Percentiles rank a stretch among this genome's conserved stretches.
phyloP scores from a whole-genome alignment of 495 filamentous ascomycete genomes.

The Trichocladium antarcticum region DNA sequence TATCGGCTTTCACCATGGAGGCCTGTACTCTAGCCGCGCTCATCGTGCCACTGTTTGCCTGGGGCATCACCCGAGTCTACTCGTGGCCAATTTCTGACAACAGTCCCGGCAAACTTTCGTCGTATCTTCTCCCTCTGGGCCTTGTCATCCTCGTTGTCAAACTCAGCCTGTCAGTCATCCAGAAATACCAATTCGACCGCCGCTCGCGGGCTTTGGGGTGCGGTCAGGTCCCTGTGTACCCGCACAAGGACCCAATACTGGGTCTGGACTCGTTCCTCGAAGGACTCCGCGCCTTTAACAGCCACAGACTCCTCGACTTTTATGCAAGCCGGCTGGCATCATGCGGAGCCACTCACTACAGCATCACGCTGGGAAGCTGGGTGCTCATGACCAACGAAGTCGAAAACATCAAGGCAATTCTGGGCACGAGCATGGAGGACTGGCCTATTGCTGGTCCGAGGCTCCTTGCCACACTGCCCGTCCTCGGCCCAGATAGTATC shows the following conservation, averaged over 20 bases:
- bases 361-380: conserved; percentile 18
- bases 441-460: conserved; percentile 30
- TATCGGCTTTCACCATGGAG: not conserved
- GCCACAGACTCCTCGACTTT: conserved; percentile 19
- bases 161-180: conserved; percentile 2
- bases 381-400: conserved; percentile 52
- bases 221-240: conserved; percentile 18
- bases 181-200: conserved; percentile 3
- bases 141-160: not conserved
- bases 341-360: conserved; percentile 26
- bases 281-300: conserved; percentile 19
- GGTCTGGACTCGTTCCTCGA: conserved; percentile 32
- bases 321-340: conserved; percentile 13
- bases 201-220: conserved; percentile 15
- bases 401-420: conserved; percentile 62
- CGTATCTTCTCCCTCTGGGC: not conserved
- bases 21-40: not conserved
- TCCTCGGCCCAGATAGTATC: conserved; percentile 40
- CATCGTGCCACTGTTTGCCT: not conserved
- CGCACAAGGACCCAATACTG: conserved; percentile 33
- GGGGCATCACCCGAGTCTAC: not conserved
- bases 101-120: not conserved
- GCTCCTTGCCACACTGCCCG: conserved; percentile 21
- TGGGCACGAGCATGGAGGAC: conserved; percentile 58
- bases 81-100: not conserved